A percentile compares a stretch with the other conserved stretches of the same genome.
Conservation (phyloP, 208 protist species). For the Acanthamoeba healyi region DNA sequence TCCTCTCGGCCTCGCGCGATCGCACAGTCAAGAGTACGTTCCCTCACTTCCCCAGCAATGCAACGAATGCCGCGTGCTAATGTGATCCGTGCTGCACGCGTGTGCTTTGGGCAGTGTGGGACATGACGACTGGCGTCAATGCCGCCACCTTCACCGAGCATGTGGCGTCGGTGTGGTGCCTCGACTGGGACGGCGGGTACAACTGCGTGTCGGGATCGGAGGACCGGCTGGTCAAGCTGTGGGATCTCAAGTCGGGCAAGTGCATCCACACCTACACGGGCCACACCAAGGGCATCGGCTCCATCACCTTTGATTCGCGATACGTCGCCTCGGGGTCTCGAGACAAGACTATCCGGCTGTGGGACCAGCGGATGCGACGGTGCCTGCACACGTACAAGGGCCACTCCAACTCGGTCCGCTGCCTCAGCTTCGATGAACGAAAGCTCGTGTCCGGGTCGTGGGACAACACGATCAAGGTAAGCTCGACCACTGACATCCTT, state of each 20-base stretch:
- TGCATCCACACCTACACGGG: conserved; percentile 65
- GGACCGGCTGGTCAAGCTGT: conserved; percentile 54
- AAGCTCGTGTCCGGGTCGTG: conserved; percentile 42
- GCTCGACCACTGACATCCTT: too few species aligned
- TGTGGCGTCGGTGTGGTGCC: conserved; percentile 44
- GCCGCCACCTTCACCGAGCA: conserved; percentile 50
- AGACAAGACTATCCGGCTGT: conserved; percentile 41
- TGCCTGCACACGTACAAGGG: conserved; percentile 55
- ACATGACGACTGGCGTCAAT: conserved; percentile 5
- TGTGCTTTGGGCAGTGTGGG: too few species aligned
- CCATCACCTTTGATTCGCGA: conserved; percentile 36
- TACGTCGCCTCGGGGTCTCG: conserved; percentile 18
- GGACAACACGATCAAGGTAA: conserved; percentile 66
- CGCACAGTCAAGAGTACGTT: conserved; percentile 37
- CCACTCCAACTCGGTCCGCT: conserved; percentile 42
- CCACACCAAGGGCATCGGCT: conserved; percentile 36
- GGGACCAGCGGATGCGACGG: conserved; percentile 22
- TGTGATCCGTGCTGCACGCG: neutral
- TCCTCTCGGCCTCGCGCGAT: conserved; percentile 38
- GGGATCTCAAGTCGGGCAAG: conserved; percentile 30
- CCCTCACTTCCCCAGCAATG: neutral
- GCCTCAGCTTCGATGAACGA: conserved; percentile 47
- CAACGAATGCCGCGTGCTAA: neutral
- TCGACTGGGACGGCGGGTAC: conserved; percentile 48
- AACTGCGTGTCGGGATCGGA: conserved; percentile 27